Percentiles rank a stretch among this genome's conserved stretches.
phyloP scores from a whole-genome alignment of 805 yeast species.

The Metschnikowia borealis region DNA sequence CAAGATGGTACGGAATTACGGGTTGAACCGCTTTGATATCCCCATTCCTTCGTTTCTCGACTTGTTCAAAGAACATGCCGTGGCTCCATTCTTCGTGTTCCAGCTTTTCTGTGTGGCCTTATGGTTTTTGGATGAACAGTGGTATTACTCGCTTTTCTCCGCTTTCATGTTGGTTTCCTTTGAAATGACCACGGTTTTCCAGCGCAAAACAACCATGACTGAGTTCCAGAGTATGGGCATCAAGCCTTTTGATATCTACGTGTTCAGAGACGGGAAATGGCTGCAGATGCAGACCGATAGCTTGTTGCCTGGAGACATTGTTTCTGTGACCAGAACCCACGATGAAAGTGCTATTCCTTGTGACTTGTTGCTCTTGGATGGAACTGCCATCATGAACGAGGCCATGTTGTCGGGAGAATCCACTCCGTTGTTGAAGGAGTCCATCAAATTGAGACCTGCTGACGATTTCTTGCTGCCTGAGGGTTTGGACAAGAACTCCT shows the following conservation, averaged over 20 bases:
- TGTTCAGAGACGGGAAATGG: slow-evolving; percentile 72
- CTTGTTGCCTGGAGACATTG: slow-evolving; percentile 86
- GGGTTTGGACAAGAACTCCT: slow-evolving; percentile 82
- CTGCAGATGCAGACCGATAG: slow-evolving; percentile 61
- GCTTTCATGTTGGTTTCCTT: slow-evolving; percentile 88
- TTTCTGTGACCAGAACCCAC: slow-evolving; percentile 79
- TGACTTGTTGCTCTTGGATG: slow-evolving; percentile 80
- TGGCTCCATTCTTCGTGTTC: slow-evolving; percentile 96
- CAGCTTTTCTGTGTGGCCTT: slow-evolving; percentile 93
- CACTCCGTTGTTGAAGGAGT: slow-evolving; percentile 92
- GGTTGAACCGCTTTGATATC: slow-evolving; percentile 85
- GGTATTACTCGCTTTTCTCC: slow-evolving; percentile 92
- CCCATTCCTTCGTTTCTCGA: slow-evolving; percentile 91
- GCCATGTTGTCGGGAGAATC: slow-evolving; percentile 99
- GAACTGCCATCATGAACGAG: slow-evolving; percentile 94
- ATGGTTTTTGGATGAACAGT: slow-evolving; percentile 94
- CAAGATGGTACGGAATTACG: slow-evolving; percentile 56
- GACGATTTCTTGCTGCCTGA: slow-evolving; percentile 66
- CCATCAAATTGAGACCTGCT: slow-evolving; percentile 76
- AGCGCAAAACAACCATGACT: slow-evolving; percentile 88
- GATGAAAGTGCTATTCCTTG: slow-evolving; percentile 95
- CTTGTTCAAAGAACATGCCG: slow-evolving; percentile 93
- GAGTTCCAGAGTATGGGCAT: slow-evolving; percentile 98
- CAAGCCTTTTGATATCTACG: slow-evolving; percentile 80
- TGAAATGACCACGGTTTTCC: slow-evolving; percentile 92